A percentile compares a stretch with the other conserved stretches of the same genome.
phyloP scores from a whole-genome alignment of 306 rosid genomes.

The Ziziphus jujuba region DNA sequence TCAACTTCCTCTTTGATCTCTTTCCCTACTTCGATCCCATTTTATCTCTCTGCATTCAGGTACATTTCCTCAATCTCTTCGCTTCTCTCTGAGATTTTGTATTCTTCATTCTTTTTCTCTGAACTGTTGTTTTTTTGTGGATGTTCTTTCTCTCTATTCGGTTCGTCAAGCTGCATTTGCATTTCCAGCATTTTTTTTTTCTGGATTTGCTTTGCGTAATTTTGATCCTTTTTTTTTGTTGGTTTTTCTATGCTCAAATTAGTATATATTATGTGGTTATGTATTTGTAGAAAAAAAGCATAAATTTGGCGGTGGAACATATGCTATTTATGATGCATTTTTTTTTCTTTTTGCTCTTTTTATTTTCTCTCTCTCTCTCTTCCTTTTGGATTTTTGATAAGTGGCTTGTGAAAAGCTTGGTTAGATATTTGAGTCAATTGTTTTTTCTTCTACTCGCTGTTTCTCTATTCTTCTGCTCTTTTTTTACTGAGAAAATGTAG shows the following conservation, averaged over 20 bases:
- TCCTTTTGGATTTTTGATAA: conserved; percentile 5
- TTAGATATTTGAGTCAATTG: neutral
- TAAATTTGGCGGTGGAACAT: neutral
- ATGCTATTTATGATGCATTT: neutral
- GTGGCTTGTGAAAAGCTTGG: neutral
- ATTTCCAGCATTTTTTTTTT: neutral
- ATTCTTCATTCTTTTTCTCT: neutral
- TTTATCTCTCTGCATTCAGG: conserved; percentile 38
- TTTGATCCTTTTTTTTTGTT: neutral
- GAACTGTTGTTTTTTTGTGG: neutral
- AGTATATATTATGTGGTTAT: too few species aligned
- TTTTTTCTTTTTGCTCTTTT: neutral
- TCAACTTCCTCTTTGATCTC: conserved; percentile 43
- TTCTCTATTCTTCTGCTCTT: neutral
- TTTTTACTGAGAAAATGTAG: conserved; percentile 28
- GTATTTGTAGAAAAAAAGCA: too few species aligned
- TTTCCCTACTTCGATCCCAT: conserved; percentile 36
- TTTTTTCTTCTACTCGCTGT: neutral
- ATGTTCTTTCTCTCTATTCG: neutral
- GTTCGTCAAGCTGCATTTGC: conserved; percentile 11
- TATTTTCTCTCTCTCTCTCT: neutral
- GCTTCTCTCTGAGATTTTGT: neutral
- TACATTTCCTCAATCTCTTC: conserved; percentile 10
- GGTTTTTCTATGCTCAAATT: neutral
- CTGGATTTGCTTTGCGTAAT: neutral